phyloP scores from a whole-genome alignment of 2,329 filamentous ascomycete species.

The Scleromitrula shiraiana region DNA sequence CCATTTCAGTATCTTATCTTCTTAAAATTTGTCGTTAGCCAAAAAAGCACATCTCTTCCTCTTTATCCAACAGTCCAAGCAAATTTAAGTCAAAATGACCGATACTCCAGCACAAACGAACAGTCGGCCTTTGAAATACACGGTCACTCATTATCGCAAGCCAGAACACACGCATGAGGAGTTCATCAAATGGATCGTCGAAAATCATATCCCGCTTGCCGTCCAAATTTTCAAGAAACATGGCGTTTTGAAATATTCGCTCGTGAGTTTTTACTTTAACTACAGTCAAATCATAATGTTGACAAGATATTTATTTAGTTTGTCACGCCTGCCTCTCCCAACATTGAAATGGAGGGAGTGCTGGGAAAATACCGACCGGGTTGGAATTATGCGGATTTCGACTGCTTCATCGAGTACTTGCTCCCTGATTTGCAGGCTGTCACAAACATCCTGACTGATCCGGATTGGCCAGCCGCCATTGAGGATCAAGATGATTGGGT shows the following conservation, averaged over 20 bases:
- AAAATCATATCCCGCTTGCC: slow-evolving; percentile 26
- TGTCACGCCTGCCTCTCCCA: slow-evolving; percentile 20
- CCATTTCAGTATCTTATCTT: too few species aligned
- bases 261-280: slow-evolving; percentile 18
- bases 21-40: too few species aligned
- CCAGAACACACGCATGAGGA: slow-evolving; percentile 27
- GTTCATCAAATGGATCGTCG: slow-evolving; percentile 29
- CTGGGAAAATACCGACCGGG: slow-evolving; percentile 13
- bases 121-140: slow-evolving; percentile 23
- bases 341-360: slow-evolving; percentile 16
- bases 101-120: slow-evolving; percentile 1
- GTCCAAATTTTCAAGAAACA: slow-evolving; percentile 27
- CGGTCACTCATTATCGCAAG: slow-evolving; percentile 27
- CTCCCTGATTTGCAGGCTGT: slow-evolving; percentile 19
- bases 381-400: slow-evolving; percentile 22
- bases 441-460: slow-evolving; percentile 22
- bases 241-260: slow-evolving; percentile 22
- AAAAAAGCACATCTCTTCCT: too few species aligned
- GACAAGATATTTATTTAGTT: slow-evolving; percentile 15
- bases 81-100: slow-evolving; percentile 13
- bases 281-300: not conserved
- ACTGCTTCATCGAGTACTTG: slow-evolving; percentile 28
- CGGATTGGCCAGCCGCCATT: slow-evolving; percentile 22
- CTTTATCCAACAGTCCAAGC: too few species aligned
- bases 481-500: slow-evolving; percentile 29